phyloP scores from a whole-genome alignment of 2,329 filamentous ascomycete species.

The Ceratocystis alfenasii region DNA sequence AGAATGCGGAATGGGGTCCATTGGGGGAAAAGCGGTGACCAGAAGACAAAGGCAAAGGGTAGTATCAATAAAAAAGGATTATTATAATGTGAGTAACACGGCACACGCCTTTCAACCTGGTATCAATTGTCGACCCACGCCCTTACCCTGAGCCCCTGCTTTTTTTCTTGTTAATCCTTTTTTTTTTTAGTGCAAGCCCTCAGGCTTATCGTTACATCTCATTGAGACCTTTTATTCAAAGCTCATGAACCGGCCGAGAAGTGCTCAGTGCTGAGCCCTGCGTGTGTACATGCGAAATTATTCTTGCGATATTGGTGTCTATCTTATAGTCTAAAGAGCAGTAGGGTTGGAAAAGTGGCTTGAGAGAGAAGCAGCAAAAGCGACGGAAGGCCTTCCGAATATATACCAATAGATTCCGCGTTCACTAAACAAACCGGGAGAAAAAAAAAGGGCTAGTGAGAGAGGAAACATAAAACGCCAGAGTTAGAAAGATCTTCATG shows the following conservation, averaged over 20 bases:
- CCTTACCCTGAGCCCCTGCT: slow-evolving; percentile 4
- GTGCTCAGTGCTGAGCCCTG: not conserved
- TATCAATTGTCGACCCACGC: not conserved
- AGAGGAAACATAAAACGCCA: not conserved
- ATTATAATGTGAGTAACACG: not conserved
- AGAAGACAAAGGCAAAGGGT: slow-evolving; percentile 5
- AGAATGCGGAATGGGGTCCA: not conserved
- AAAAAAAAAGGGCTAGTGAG: not conserved
- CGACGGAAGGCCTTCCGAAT: not conserved
- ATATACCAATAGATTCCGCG: not conserved
- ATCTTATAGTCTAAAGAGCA: not conserved
- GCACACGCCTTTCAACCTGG: not conserved
- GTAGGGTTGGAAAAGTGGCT: not conserved
- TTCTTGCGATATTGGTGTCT: not conserved
- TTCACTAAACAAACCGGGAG: not conserved
- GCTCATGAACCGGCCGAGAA: not conserved
- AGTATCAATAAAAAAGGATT: not conserved
- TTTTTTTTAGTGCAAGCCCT: not conserved
- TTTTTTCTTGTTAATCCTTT: not conserved
- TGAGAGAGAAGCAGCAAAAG: not conserved
- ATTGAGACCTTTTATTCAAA: not conserved
- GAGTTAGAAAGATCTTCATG: not conserved
- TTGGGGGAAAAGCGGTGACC: not conserved
- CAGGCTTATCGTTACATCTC: slow-evolving; percentile 1
- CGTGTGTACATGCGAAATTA: not conserved